These are phyloP conservation scores for Phlegmacium glaucopus DNA, from an alignment of 768 basidiomycete species.

Conservation along the genomic window DNA sequence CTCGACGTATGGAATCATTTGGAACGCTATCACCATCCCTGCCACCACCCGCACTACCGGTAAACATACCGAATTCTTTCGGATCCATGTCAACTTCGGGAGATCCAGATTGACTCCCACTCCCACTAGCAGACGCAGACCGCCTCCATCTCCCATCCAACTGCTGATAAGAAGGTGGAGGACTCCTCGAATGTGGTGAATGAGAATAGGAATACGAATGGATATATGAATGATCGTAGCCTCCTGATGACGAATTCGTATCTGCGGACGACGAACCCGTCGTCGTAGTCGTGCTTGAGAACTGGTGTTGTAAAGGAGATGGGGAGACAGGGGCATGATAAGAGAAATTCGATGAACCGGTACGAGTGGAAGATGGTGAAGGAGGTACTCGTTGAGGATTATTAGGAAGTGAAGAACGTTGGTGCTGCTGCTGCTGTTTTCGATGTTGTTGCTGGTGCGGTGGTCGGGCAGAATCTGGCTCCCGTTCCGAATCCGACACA, in stretches of 20 bases:
- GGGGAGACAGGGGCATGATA: slow-evolving; percentile 60
- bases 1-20: not conserved
- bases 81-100: slow-evolving; percentile 23
- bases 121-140: slow-evolving; percentile 17
- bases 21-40: slow-evolving; percentile 6
- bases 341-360: slow-evolving; percentile 48
- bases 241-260: slow-evolving; percentile 7
- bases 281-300: slow-evolving; percentile 35
- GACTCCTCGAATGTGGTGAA: slow-evolving; percentile 8
- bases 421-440: slow-evolving; percentile 3
- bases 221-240: slow-evolving; percentile 9
- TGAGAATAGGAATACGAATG: slow-evolving; percentile 6
- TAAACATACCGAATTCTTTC: slow-evolving; percentile 27
- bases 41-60: slow-evolving; percentile 21
- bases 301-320: slow-evolving; percentile 62
- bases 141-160: slow-evolving; percentile 10
- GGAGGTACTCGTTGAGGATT: slow-evolving; percentile 37
- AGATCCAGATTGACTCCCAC: slow-evolving; percentile 15
- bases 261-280: too few species aligned
- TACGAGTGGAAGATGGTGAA: slow-evolving; percentile 50
- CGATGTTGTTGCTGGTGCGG: slow-evolving; percentile 9
- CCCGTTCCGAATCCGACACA: slow-evolving; percentile 19
- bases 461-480: slow-evolving; percentile 9
- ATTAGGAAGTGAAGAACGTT: slow-evolving; percentile 4
- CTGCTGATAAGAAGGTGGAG: slow-evolving; percentile 22